Evolutionary conservation across 495 filamentous ascomycete genomes (phyloP), one percentile per base, ranked within the genome.

Genomic region (Neurospora intermedia): DNA sequence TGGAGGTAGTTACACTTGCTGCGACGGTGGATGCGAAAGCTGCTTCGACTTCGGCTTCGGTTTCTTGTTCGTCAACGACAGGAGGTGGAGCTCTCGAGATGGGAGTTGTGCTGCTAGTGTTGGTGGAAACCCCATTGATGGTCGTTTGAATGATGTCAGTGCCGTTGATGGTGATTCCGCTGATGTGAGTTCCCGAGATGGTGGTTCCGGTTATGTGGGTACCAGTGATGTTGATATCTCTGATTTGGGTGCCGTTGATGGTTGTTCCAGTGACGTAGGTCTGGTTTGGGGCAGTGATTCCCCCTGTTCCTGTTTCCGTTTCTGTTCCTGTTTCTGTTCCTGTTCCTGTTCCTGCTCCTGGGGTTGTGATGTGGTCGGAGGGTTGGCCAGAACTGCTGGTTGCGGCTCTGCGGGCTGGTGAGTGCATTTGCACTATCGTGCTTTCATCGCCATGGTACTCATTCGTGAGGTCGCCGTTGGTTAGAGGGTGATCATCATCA

Each of bases 141-240:
- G 46, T 54, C 0, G 46, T 23, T 2, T 0, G 0, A n/a, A 1
- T 23, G 20, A 23, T 0, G 10, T 23, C 10, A 8, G 43, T 46
- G 6, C 43, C 43, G n/a, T 20, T 46, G 8, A 46, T 46, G 0
- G 43, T 46, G n/a, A 46, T 4, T 11, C 9, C 45, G n/a, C 8
- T 48, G 3, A 48, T 48, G 18, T 9, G 43, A 3, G 43, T 46
- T 7, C 43, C 43, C 2, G 43, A 9, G 18, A 46, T 46, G 18
- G 43, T 46, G 8, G 43, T 46, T 4, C 43, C 7, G 2, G 43
- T n/a, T 7, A 46, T 46, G 43, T n/a, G 23, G 4, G 46, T 48
- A 4, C 35, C 35, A 4, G 1, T 38, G 1, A 38, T 38, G 35
- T 3, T 38, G 6, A 38, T 38, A 4, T 38, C 35, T 5, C 35